These are phyloP conservation scores for Fusarium mangiferae DNA, from an alignment of 2,329 filamentous ascomycete genomes.

Conservation along the genomic window DNA sequence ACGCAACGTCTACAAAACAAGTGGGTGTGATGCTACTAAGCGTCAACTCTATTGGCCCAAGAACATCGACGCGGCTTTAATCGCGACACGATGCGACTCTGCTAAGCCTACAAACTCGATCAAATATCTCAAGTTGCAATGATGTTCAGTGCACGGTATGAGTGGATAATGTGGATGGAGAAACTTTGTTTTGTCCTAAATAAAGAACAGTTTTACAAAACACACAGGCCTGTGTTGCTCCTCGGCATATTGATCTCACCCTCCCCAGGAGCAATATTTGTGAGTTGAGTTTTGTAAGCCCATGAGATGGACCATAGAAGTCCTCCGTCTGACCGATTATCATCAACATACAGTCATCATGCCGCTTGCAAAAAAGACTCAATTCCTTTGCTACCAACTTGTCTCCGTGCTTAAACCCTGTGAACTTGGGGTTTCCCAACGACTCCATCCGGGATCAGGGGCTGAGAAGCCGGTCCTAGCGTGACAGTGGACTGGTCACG, in stretches of 20 bases:
- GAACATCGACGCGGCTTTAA: conserved; percentile 6
- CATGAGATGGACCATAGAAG: background rate
- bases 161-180: conserved; percentile 1
- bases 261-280: background rate
- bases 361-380: background rate
- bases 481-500: background rate
- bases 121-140: background rate
- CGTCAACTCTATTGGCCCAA: conserved; percentile 8
- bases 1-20: conserved; percentile 26
- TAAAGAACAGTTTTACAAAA: background rate
- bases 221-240: background rate
- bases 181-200: conserved; percentile 29
- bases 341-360: background rate
- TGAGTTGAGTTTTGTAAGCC: background rate
- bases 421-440: conserved; percentile 11
- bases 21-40: conserved; percentile 3
- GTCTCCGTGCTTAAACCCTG: background rate
- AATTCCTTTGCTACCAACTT: background rate
- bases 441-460: conserved; percentile 25
- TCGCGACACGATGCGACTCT: conserved; percentile 21
- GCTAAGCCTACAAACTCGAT: conserved; percentile 15
- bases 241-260: background rate
- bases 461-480: conserved; percentile 18
- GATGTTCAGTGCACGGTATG: conserved; percentile 18
- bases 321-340: background rate